Base-by-base conservation (phyloP, 495 filamentous ascomycete genomes). In the Penicillium lagena region DNA sequence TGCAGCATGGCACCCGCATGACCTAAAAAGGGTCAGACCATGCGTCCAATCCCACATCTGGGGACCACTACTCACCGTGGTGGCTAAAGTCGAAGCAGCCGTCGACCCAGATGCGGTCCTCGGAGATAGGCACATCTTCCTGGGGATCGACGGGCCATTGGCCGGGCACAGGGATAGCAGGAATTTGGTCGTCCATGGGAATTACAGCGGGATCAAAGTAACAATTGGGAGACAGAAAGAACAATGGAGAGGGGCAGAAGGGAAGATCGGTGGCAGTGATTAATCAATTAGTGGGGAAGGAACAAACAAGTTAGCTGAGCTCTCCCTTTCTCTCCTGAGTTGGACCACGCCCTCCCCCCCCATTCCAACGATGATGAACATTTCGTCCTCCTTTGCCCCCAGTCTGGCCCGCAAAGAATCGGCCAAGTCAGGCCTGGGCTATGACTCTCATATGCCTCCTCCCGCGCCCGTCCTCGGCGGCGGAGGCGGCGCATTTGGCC, bases 61-160 rank as follows among this genome's bases (percentile, higher is more conserved):
- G 22, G 22, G 22, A 22, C 22, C 22, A 22, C 22, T 46, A 37
- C 69, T 49, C 64, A 90, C 87, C 93, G 56, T 99, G 93, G 63
- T 99, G 93, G 64, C 85, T 89, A 66, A 99, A 99, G 69, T 99
- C 93, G 67, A 95, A 99, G 68, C 93, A 99, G 41, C 93, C 93
- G 68, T 99, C 93, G 13, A 97, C 83, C 93, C 93, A 99, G 50
- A 97, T 86, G 30, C 88, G 81, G 46, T 84, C 79, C 30, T 94
- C 80, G 8, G 68, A 71, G 34, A 83, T 67, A 3, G 71, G 67
- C 32, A 76, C 45, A 58, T 82, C 79, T 30, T 81, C 73, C 54
- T 86, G 82, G 12, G 82, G 82, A 50, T 79, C 78, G 22, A 79
- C 79, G 14, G 82, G 82, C 82, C 82, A 86, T 47, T 82, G 54